Percentiles rank a stretch among this genome's conserved stretches.
phyloP scores from a whole-genome alignment of 108 stramenopile genomes.

The Pseudonitzschia multistriata region DNA sequence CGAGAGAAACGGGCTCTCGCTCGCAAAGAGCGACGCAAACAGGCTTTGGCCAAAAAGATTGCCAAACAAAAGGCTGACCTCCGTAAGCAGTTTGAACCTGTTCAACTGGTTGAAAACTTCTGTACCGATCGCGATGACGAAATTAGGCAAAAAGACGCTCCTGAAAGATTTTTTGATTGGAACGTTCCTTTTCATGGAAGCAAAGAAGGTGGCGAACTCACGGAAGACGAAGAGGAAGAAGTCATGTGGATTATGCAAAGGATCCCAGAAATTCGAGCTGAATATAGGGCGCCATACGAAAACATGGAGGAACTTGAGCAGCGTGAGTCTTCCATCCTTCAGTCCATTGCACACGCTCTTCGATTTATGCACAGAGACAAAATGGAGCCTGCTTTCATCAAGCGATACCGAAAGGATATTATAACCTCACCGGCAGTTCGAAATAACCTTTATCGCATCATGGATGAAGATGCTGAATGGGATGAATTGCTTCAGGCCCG shows the following conservation, averaged over 20 bases:
- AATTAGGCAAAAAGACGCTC: slow-evolving; percentile 67
- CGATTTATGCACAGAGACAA: slow-evolving; percentile 76
- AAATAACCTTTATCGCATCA: slow-evolving; percentile 67
- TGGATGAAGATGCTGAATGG: slow-evolving; percentile 86
- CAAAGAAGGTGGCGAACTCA: slow-evolving; percentile 40
- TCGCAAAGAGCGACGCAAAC: slow-evolving; percentile 52
- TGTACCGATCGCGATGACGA: slow-evolving; percentile 89
- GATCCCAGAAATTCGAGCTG: slow-evolving; percentile 70
- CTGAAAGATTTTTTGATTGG: slow-evolving; percentile 85
- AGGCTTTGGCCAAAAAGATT: slow-evolving; percentile 42
- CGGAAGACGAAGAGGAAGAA: slow-evolving; percentile 63
- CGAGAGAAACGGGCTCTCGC: slow-evolving; percentile 69
- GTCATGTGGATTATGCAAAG: slow-evolving; percentile 78
- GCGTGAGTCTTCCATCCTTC: slow-evolving; percentile 49
- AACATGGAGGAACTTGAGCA: slow-evolving; percentile 45
- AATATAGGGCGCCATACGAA: slow-evolving; percentile 46
- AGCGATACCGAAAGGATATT: slow-evolving; percentile 70
- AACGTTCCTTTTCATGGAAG: slow-evolving; percentile 48
- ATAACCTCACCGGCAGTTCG: slow-evolving; percentile 73
- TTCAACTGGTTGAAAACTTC: slow-evolving; percentile 87
- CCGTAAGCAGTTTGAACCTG: slow-evolving; percentile 84
- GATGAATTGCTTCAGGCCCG: slow-evolving; percentile 64
- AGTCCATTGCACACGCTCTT: slow-evolving; percentile 69
- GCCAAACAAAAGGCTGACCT: slow-evolving; percentile 76
- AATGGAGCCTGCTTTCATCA: slow-evolving; percentile 82